These are phyloP conservation scores for Lentinula raphanica DNA, from an alignment of 768 basidiomycete genomes.

Conservation along the genomic window DNA sequence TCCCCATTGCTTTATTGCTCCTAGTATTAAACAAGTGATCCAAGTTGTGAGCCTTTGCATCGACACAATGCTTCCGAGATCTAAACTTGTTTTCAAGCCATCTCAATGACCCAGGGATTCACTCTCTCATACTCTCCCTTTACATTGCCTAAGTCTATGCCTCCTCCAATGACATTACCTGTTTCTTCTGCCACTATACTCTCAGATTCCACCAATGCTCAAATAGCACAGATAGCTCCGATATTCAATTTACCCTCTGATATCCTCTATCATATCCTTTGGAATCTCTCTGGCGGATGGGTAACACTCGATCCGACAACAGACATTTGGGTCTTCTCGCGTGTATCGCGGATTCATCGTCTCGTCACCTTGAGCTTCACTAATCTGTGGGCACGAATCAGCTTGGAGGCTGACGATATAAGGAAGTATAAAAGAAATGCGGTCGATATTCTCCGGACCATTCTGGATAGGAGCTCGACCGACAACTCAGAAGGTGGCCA, in stretches of 20 bases:
- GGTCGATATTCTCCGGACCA: neutral
- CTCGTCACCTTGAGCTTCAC: neutral
- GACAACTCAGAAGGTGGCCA: neutral
- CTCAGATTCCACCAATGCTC: neutral
- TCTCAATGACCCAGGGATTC: constrained; percentile 1
- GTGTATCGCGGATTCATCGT: neutral
- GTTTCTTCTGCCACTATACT: neutral
- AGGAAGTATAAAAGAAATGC: neutral
- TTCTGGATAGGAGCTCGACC: neutral
- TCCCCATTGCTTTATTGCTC: neutral
- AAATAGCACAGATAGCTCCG: neutral
- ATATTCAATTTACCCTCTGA: neutral
- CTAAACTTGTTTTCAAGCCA: neutral
- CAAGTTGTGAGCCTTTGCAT: neutral
- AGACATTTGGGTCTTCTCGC: constrained; percentile 1
- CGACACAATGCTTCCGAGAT: neutral
- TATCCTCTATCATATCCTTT: constrained; percentile 1
- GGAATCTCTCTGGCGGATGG: neutral
- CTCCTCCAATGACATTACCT: neutral
- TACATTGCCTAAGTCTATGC: neutral
- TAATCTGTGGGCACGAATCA: neutral
- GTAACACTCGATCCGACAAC: constrained; percentile 3
- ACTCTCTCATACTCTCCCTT: neutral
- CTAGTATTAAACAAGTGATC: neutral
- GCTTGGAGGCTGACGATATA: neutral